Percentiles rank a stretch among this genome's conserved stretches.
phyloP scores from a whole-genome alignment of 805 yeast species.

The Suhomyces sp. region DNA sequence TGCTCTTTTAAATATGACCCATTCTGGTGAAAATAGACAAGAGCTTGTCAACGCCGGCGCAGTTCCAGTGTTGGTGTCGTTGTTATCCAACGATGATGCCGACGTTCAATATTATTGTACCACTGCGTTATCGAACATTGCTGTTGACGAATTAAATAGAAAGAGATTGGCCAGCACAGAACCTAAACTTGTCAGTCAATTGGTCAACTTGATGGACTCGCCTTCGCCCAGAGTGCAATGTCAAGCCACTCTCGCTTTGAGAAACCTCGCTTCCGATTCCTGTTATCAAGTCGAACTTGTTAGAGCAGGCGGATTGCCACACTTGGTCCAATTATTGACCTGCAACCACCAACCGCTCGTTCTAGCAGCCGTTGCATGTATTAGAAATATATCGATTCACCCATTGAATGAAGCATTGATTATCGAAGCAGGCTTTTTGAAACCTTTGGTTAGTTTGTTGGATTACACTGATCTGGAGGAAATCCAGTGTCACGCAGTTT shows the following conservation, averaged over 20 bases:
- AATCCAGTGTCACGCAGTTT: slow-evolving; percentile 97
- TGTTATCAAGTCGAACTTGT: slow-evolving; percentile 95
- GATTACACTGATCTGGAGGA: slow-evolving; percentile 89
- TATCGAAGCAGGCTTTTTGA: slow-evolving; percentile 93
- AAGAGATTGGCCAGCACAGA: slow-evolving; percentile 86
- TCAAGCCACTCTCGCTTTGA: slow-evolving; percentile 93
- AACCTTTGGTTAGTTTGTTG: slow-evolving; percentile 82
- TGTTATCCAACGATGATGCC: slow-evolving; percentile 82
- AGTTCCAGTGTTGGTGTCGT: slow-evolving; percentile 89
- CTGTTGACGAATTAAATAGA: slow-evolving; percentile 92
- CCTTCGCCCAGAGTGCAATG: slow-evolving; percentile 94
- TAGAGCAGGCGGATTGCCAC: slow-evolving; percentile 92
- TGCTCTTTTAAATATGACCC: slow-evolving; percentile 96
- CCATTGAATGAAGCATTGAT: slow-evolving; percentile 94
- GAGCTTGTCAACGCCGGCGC: slow-evolving; percentile 98
- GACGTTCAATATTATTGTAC: slow-evolving; percentile 99
- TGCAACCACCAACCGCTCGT: slow-evolving; percentile 89
- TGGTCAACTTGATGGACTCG: slow-evolving; percentile 89
- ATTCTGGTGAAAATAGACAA: slow-evolving; percentile 91
- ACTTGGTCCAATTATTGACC: slow-evolving; percentile 83
- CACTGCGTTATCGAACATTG: slow-evolving; percentile 93
- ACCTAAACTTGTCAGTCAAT: slow-evolving; percentile 83
- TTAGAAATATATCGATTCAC: slow-evolving; percentile 93
- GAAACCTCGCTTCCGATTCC: slow-evolving; percentile 95
- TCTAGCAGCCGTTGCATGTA: slow-evolving; percentile 96